Evolutionary conservation across 495 filamentous ascomycete genomes (phyloP), one percentile per base, ranked within the genome.

Genomic region (Aspergillus kassunensis): DNA sequence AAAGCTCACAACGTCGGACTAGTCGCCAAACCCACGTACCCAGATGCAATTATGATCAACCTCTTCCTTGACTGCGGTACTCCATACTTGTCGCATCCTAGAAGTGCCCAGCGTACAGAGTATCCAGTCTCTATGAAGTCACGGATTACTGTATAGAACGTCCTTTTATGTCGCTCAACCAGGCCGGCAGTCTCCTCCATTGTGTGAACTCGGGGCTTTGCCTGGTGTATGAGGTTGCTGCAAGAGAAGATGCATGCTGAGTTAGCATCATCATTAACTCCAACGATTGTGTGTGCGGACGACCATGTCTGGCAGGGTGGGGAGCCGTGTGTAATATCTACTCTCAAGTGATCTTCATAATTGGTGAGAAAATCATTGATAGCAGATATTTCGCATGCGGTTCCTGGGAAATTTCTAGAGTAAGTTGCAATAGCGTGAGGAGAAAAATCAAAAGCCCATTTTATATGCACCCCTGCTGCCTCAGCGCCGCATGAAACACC

Each of bases 241-340:
- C 86, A 80, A 0, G 82, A 81, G 57, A 86, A 91, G 0, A 92
- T 68, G 0, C 84, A 80, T 0, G 85, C 85, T 0, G 80, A 81
- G 49, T 96, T 96, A 6, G 65, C 72, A 2, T 91, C 89, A 41
- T 95, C 90, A 31, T 88, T 75, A 9, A 75, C 70, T 1, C 82
- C 80, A 0, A 72, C 56, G 3, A 76, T 65, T 0, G 88, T 92
- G 50, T 96, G 88, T 0, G 87, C 88, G 0, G 83, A 81, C 0
- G 88, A 95, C 66, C 85, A 96, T 6, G 80, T 81, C 53, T 93
- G 88, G 44, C 92, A 97, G 0, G 92, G 91, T 0, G 90, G 89
- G 0, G 88, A 93, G 0, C 92, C 64, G 49, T 97, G 91, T 2
- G 87, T 71, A 16, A 95, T 71, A 57, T 96, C 90, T 0, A 89